phyloP scores from a whole-genome alignment of 2,329 filamentous ascomycete genomes.

The Pyrenochaeta sp. region DNA sequence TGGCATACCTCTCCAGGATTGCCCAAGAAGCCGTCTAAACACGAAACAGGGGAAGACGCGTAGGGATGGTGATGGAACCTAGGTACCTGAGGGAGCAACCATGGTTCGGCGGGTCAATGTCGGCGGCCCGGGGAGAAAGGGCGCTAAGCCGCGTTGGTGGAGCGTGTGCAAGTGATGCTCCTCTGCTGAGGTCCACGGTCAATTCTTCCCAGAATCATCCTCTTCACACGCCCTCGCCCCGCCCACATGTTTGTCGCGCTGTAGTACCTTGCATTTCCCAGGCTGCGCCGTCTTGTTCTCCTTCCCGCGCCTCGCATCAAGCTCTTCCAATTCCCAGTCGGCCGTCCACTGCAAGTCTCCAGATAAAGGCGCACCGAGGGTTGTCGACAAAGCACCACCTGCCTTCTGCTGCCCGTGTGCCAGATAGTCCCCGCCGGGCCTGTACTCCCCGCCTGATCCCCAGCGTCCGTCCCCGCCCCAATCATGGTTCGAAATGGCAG shows the following conservation, averaged over 20 bases:
- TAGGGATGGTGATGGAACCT: too few species aligned
- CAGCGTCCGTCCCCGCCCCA: slow-evolving; percentile 6
- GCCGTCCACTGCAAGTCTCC: too few species aligned
- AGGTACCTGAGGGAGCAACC: too few species aligned
- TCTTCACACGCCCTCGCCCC: background rate
- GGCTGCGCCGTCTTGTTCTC: background rate
- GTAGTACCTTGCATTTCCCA: background rate
- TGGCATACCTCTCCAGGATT: too few species aligned
- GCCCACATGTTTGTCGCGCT: slow-evolving; percentile 4
- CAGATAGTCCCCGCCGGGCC: too few species aligned
- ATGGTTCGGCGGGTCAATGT: too few species aligned
- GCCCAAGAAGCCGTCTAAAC: too few species aligned
- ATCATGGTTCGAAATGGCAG: slow-evolving; percentile 50
- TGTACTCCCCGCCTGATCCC: too few species aligned
- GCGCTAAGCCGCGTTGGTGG: slow-evolving; percentile 2
- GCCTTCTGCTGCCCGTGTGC: background rate
- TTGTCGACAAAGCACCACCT: background rate
- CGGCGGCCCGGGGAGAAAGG: too few species aligned
- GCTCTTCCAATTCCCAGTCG: too few species aligned
- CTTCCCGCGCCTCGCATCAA: background rate
- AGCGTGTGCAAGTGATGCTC: slow-evolving; percentile 17
- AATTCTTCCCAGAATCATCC: slow-evolving; percentile 20
- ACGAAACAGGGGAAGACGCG: too few species aligned
- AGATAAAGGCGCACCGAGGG: too few species aligned
- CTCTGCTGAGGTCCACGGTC: slow-evolving; percentile 10